These are phyloP conservation scores for Lizonia empirigonia DNA, from an alignment of 2,329 filamentous ascomycete genomes.

Conservation along the genomic window DNA sequence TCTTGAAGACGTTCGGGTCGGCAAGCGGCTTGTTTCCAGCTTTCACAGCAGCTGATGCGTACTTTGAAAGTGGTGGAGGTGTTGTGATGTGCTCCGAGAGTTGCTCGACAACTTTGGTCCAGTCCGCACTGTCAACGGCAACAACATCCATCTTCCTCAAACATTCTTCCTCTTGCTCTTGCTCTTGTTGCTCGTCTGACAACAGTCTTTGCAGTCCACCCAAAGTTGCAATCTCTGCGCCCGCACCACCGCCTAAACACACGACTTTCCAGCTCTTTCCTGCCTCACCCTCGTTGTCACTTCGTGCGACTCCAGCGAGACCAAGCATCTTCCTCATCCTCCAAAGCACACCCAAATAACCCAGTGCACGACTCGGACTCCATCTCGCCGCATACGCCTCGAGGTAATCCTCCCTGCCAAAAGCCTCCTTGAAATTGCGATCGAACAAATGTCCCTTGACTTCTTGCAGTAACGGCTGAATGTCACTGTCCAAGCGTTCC, in stretches of 20 bases:
- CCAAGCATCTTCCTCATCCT: constrained; percentile 37
- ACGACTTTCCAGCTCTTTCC: constrained; percentile 49
- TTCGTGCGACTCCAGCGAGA: background rate
- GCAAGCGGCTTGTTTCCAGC: constrained; percentile 50
- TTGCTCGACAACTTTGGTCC: constrained; percentile 66
- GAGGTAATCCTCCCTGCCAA: constrained; percentile 72
- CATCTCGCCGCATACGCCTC: constrained; percentile 87
- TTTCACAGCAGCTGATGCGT: constrained; percentile 54
- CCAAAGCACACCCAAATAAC: constrained; percentile 70
- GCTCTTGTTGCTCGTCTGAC: constrained; percentile 1
- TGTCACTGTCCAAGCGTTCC: constrained; percentile 50
- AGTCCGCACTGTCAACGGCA: constrained; percentile 83
- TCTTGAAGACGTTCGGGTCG: constrained; percentile 32
- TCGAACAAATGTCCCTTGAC: constrained; percentile 86
- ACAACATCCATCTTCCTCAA: constrained; percentile 52
- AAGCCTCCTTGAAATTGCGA: constrained; percentile 81
- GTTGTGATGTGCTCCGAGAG: constrained; percentile 64
- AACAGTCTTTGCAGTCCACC: constrained; percentile 58
- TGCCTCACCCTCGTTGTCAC: background rate
- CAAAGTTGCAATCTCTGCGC: constrained; percentile 70
- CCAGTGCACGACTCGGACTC: constrained; percentile 85
- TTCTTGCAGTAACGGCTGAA: constrained; percentile 69
- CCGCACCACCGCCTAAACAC: constrained; percentile 69
- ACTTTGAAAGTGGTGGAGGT: constrained; percentile 54
- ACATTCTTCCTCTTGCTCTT: background rate